phyloP scores from a whole-genome alignment of 495 filamentous ascomycete genomes.

The Penicillium robsamsonii region DNA sequence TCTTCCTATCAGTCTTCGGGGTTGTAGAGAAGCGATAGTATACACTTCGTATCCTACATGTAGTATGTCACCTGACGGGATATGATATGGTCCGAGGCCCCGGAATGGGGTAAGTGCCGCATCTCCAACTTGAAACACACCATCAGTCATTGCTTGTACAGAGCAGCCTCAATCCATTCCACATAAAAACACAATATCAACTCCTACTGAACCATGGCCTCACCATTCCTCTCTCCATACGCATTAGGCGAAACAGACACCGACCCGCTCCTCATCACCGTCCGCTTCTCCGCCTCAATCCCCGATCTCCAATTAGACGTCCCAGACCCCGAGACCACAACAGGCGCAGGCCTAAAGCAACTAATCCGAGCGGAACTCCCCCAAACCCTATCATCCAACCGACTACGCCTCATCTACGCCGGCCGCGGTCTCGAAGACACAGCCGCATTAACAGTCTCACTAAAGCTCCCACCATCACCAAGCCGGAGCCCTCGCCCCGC shows the following conservation, averaged over 20 bases:
- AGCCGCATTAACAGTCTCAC: constrained; percentile 58
- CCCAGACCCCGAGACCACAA: constrained; percentile 61
- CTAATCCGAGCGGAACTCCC: constrained; percentile 74
- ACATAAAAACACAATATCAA: constrained; percentile 1
- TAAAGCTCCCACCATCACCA: constrained; percentile 60
- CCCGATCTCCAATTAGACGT: constrained; percentile 81
- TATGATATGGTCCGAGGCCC: constrained; percentile 5
- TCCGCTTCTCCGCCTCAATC: constrained; percentile 84
- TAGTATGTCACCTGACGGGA: constrained; percentile 16
- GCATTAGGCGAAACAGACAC: constrained; percentile 23
- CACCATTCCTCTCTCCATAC: constrained; percentile 21
- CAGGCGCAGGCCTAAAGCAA: constrained; percentile 72
- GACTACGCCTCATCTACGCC: constrained; percentile 82
- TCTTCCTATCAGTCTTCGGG: background rate
- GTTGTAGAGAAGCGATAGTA: background rate
- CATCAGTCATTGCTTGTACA: background rate
- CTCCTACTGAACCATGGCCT: constrained; percentile 13
- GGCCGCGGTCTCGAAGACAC: constrained; percentile 79
- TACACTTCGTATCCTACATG: background rate
- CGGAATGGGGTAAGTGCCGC: constrained; percentile 9
- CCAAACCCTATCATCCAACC: constrained; percentile 54
- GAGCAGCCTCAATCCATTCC: background rate
- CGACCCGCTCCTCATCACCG: constrained; percentile 64
- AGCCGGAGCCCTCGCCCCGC: constrained; percentile 27
- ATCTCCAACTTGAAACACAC: background rate